A percentile compares a stretch with the other conserved stretches of the same genome.
Conservation (phyloP, 2,329 filamentous ascomycete species). For the Myriosclerotinia scirpicola region DNA sequence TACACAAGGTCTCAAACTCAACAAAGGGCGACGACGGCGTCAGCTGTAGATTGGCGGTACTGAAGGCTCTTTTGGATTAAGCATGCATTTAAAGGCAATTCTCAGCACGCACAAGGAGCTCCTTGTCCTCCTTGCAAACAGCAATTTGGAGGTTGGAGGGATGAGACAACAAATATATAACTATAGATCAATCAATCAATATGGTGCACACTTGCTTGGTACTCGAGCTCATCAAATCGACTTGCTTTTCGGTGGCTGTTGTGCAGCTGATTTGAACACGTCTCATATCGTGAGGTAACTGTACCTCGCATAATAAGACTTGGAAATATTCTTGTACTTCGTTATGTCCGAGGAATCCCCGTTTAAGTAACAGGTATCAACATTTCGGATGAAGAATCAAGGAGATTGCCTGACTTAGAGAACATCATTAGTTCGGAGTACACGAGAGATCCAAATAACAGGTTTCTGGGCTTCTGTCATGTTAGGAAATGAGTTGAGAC, state of each 20-base stretch:
- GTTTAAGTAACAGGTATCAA: not conserved
- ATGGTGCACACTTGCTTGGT: not conserved
- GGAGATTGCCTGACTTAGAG: not conserved
- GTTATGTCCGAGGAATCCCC: not conserved
- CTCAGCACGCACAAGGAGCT: not conserved
- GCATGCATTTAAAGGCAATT: not conserved
- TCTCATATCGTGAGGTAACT: not conserved
- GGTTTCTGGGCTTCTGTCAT: not conserved
- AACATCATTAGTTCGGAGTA: not conserved
- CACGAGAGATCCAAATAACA: not conserved
- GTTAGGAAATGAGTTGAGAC: not conserved
- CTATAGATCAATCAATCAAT: not conserved
- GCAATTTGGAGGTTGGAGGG: not conserved
- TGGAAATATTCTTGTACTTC: not conserved
- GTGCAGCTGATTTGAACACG: not conserved
- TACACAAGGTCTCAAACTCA: not conserved
- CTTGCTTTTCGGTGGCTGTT: not conserved
- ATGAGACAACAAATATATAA: not conserved
- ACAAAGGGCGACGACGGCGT: not conserved
- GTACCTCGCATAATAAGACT: not conserved
- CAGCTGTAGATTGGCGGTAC: not conserved
- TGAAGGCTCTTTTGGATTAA: not conserved
- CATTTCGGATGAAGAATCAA: not conserved
- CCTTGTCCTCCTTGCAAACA: not conserved
- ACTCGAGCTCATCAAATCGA: not conserved